Percentiles rank a stretch among this genome's conserved stretches.
Evolutionary conservation across 805 yeast species (phyloP).

Genomic region (Lachancea dasiensis): DNA sequence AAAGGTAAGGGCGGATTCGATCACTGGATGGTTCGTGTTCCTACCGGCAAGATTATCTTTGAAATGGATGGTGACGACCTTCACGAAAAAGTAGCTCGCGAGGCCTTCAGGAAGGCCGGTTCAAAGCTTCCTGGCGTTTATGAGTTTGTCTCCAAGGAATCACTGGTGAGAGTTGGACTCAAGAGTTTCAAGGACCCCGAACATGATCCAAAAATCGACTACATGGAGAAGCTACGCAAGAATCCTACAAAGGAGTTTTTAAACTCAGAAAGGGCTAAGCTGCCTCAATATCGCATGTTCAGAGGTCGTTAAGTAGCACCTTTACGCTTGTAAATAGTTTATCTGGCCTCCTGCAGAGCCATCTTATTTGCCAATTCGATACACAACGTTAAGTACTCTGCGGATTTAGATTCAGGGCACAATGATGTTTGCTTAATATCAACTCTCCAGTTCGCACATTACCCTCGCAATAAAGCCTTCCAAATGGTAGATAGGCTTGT

Average conservation of each 20-base stretch:
- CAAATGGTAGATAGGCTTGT: slow-evolving; percentile 85
- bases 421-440: too few relatives aligned
- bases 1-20: slow-evolving; percentile 98
- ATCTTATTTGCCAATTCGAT: too few relatives aligned
- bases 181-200: slow-evolving; percentile 41
- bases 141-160: slow-evolving; percentile 66
- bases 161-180: slow-evolving; percentile 68
- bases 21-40: slow-evolving; percentile 94
- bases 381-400: too few relatives aligned
- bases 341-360: slow-evolving; percentile 1
- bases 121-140: slow-evolving; percentile 88
- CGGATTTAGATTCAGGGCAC: too few relatives aligned
- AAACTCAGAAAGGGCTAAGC: slow-evolving; percentile 46
- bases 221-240: slow-evolving; percentile 45
- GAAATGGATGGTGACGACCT: slow-evolving; percentile 71
- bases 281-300: slow-evolving; percentile 50
- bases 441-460: slow-evolving; percentile 57
- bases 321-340: slow-evolving; percentile 9
- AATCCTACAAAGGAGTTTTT: slow-evolving; percentile 62
- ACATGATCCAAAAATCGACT: slow-evolving; percentile 42
- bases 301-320: slow-evolving; percentile 46
- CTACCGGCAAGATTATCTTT: slow-evolving; percentile 88
- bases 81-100: slow-evolving; percentile 86
- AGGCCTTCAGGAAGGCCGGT: slow-evolving; percentile 84
- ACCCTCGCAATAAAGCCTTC: slow-evolving; percentile 90